Percentiles rank a stretch among this genome's conserved stretches.
These are phyloP conservation scores for Thelephora ganbajun DNA, from an alignment of 768 basidiomycete genomes.

Conservation along the genomic window DNA sequence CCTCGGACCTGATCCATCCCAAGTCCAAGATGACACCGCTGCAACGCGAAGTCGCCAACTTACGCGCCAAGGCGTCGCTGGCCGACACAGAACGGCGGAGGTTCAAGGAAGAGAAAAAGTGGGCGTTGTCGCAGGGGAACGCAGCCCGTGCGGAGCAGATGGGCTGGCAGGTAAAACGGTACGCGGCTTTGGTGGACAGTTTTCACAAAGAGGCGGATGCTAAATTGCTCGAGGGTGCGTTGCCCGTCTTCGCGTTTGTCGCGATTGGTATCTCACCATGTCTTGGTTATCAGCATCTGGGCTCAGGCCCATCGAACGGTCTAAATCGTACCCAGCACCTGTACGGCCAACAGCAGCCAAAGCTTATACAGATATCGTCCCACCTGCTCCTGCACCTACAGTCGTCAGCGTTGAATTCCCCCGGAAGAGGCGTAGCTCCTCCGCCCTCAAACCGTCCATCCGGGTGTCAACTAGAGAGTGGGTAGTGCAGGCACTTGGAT, in stretches of 20 bases:
- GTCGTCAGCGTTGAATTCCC: slow-evolving; percentile 16
- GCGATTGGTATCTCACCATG: slow-evolving; percentile 8
- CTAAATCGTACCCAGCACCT: too few relatives aligned
- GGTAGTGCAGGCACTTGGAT: slow-evolving; percentile 3
- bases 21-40: slow-evolving; percentile 43
- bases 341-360: too few relatives aligned
- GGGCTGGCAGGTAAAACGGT: slow-evolving; percentile 75
- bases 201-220: slow-evolving; percentile 68
- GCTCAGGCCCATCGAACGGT: not conserved
- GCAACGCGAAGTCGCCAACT: slow-evolving; percentile 61
- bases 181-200: slow-evolving; percentile 66
- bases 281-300: not conserved
- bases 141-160: slow-evolving; percentile 60
- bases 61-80: slow-evolving; percentile 64
- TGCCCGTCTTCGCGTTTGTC: not conserved
- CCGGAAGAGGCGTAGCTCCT: slow-evolving; percentile 17
- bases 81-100: slow-evolving; percentile 75
- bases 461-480: slow-evolving; percentile 21
- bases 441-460: slow-evolving; percentile 23
- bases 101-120: slow-evolving; percentile 77
- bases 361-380: too few relatives aligned
- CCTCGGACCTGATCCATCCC: slow-evolving; percentile 31
- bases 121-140: slow-evolving; percentile 75
- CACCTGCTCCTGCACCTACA: slow-evolving; percentile 1
- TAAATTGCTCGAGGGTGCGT: slow-evolving; percentile 49